Evolutionary conservation across 2,329 filamentous ascomycete genomes (phyloP).

Genomic region (Pseudogymnoascus destructans): DNA sequence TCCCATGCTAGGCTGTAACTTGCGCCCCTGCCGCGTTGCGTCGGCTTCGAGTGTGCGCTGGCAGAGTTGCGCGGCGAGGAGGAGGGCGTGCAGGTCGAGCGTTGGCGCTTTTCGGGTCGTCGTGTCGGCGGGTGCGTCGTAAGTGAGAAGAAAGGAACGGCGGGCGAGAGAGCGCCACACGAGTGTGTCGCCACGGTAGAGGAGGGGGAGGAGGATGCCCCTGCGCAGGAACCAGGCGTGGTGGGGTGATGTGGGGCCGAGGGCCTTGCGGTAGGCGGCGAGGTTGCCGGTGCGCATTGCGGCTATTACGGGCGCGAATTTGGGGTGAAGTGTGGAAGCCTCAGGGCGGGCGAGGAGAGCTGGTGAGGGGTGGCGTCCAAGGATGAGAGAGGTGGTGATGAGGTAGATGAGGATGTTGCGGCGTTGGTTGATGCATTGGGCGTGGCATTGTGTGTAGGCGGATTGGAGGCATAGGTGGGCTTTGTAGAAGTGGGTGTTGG

Average conservation of each 20-base stretch:
- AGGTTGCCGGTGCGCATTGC: conserved; percentile 66
- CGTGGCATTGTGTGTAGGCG: conserved; percentile 65
- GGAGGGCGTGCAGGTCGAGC: conserved; percentile 57
- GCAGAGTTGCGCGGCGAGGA: conserved; percentile 48
- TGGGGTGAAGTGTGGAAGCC: conserved; percentile 46
- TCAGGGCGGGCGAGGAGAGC: conserved; percentile 57
- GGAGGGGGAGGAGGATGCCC: conserved; percentile 62
- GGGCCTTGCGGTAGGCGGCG: conserved; percentile 54
- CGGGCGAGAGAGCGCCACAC: conserved; percentile 75
- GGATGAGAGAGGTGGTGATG: conserved; percentile 67
- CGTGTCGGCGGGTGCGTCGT: conserved; percentile 49
- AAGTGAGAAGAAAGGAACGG: conserved; percentile 65
- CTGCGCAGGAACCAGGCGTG: conserved; percentile 64
- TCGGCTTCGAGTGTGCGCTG: conserved; percentile 44
- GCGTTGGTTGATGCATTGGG: conserved; percentile 63
- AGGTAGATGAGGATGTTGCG: conserved; percentile 72
- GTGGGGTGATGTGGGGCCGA: conserved; percentile 40
- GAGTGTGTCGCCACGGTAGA: conserved; percentile 64
- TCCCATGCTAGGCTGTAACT: conserved; percentile 43
- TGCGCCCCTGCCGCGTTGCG: conserved; percentile 28
- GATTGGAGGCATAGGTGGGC: conserved; percentile 63
- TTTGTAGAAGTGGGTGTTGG: conserved; percentile 68
- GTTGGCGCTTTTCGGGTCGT: conserved; percentile 54
- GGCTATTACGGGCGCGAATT: conserved; percentile 60
- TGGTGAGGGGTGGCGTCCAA: conserved; percentile 67